Percentiles rank a stretch among this genome's conserved stretches.
Conservation (phyloP, 805 yeast species). For the Dipodascus albidus region DNA sequence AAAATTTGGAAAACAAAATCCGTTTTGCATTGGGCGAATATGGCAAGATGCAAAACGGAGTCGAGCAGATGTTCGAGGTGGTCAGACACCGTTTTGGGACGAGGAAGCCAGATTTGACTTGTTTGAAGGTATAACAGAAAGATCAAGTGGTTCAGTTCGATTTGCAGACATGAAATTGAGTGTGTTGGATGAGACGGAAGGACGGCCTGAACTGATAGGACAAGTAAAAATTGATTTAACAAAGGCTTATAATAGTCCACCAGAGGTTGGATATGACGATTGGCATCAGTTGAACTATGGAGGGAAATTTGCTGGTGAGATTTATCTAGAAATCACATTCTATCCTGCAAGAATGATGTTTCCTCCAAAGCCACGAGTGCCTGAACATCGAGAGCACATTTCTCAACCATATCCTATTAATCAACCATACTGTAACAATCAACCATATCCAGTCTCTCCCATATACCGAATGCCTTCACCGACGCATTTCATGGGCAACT, state of each 20-base stretch:
- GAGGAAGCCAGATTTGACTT: slow-evolving; percentile 27
- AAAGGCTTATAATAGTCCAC: slow-evolving; percentile 54
- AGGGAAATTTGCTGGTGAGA: slow-evolving; percentile 73
- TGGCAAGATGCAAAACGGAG: slow-evolving; percentile 77
- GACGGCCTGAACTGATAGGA: slow-evolving; percentile 70
- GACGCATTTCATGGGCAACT: neutral
- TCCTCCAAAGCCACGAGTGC: slow-evolving; percentile 8
- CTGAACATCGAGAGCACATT: neutral
- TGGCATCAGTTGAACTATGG: slow-evolving; percentile 70
- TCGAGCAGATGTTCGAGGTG: slow-evolving; percentile 70
- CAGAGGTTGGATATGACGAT: slow-evolving; percentile 66
- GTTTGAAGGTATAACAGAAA: slow-evolving; percentile 33
- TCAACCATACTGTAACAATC: neutral
- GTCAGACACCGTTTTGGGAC: slow-evolving; percentile 84
- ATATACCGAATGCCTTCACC: neutral
- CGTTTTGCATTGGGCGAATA: slow-evolving; percentile 72
- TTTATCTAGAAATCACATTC: slow-evolving; percentile 85
- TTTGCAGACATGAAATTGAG: slow-evolving; percentile 42
- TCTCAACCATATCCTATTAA: neutral
- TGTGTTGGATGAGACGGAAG: slow-evolving; percentile 73
- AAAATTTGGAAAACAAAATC: slow-evolving; percentile 86
- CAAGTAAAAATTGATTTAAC: slow-evolving; percentile 69
- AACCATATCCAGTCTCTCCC: neutral
- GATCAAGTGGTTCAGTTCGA: neutral
- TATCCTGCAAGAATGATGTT: slow-evolving; percentile 40